Evolutionary conservation across 192 early-diverging fungal species (phyloP).

Genomic region (Physocladia obscura): DNA sequence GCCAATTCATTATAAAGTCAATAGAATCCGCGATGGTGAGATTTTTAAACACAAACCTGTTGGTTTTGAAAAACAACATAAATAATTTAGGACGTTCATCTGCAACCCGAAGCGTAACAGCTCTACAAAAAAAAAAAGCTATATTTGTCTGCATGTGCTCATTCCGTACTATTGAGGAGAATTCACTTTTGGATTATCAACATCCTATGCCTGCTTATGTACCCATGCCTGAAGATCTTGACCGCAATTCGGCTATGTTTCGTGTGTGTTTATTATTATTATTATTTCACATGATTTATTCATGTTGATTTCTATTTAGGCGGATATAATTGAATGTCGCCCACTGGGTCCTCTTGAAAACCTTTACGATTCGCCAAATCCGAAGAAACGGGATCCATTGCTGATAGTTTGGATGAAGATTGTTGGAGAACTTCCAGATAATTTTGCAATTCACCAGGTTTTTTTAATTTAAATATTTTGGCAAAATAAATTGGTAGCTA

Average conservation of each 20-base stretch:
- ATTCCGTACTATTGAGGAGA: slow-evolving; percentile 69
- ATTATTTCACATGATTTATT: no score
- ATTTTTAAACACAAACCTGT: no score
- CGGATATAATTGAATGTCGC: slow-evolving; percentile 48
- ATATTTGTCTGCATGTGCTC: slow-evolving; percentile 76
- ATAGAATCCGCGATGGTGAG: slow-evolving; percentile 62
- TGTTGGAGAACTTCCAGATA: slow-evolving; percentile 56
- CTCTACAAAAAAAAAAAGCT: slow-evolving; percentile 72
- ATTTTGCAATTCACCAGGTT: slow-evolving; percentile 59
- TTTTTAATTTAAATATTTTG: not conserved
- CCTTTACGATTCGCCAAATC: slow-evolving; percentile 28
- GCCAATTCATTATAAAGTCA: slow-evolving; percentile 80
- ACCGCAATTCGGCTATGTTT: no score
- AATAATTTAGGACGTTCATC: slow-evolving; percentile 59
- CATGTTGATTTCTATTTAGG: no score
- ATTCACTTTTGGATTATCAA: slow-evolving; percentile 66
- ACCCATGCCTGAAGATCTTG: slow-evolving; percentile 39
- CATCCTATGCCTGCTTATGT: slow-evolving; percentile 48
- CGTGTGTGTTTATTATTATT: no score
- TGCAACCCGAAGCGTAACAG: slow-evolving; percentile 67
- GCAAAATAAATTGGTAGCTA: no score
- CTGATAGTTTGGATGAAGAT: slow-evolving; percentile 65
- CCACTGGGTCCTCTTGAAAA: slow-evolving; percentile 27
- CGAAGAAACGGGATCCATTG: slow-evolving; percentile 40
- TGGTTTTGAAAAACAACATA: no score